Evolutionary conservation across 2,329 filamentous ascomycete species (phyloP).

Genomic region (Colletotrichum abscissum): DNA sequence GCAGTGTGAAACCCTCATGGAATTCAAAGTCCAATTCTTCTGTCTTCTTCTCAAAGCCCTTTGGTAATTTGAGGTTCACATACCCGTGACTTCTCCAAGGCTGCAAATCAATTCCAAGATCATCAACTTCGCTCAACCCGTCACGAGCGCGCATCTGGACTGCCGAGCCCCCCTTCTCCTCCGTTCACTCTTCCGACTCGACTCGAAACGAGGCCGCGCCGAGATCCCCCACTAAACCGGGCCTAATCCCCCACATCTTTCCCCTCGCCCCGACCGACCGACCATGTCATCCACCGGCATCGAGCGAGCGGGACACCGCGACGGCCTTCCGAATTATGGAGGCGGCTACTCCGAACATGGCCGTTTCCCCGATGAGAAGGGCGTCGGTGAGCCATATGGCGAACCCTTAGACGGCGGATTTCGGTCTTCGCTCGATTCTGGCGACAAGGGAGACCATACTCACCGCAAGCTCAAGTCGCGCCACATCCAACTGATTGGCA

Average conservation of each 20-base stretch:
- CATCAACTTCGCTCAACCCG: neutral
- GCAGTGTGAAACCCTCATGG: conserved; percentile 37
- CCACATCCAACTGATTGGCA: conserved; percentile 70
- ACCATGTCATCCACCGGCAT: conserved; percentile 40
- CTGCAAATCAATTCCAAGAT: neutral
- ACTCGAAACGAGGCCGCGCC: neutral
- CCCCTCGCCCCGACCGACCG: neutral
- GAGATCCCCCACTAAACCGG: neutral
- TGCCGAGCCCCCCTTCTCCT: neutral
- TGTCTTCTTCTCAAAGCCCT: conserved; percentile 42
- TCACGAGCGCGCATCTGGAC: neutral
- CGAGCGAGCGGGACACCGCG: conserved; percentile 31
- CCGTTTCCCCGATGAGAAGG: conserved; percentile 26
- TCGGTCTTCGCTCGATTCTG: conserved; percentile 26
- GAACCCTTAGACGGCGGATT: conserved; percentile 22
- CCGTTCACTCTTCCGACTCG: neutral
- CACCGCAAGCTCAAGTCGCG: conserved; percentile 65
- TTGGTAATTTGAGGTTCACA: conserved; percentile 33
- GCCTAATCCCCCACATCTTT: neutral
- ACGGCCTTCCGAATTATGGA: conserved; percentile 14
- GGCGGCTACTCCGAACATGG: neutral
- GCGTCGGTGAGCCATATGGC: conserved; percentile 19
- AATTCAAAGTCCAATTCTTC: conserved; percentile 41
- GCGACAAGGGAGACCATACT: conserved; percentile 51
- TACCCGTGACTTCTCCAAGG: conserved; percentile 2